Conservation (phyloP, 163 green algal species). For the Prototheca cutis region DNA sequence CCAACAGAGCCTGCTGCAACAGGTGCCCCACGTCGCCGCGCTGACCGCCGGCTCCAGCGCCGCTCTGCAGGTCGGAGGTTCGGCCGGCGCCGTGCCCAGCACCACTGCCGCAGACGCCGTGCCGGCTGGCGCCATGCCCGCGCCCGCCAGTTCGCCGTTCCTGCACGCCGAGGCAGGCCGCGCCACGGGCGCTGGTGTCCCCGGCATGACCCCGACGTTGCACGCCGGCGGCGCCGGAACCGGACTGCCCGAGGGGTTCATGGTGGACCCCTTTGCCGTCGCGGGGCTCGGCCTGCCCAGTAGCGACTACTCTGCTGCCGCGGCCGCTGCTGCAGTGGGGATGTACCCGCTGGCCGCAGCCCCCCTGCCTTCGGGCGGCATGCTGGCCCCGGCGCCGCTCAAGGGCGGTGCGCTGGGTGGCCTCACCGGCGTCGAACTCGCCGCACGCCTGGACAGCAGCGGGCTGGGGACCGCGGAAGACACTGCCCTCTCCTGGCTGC, state of each 20-base stretch:
- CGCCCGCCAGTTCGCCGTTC: neutral
- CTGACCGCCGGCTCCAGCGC: constrained; percentile 4
- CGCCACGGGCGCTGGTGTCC: neutral
- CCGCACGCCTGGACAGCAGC: constrained; percentile 1
- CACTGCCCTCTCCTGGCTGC: constrained; percentile 25
- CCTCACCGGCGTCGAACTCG: neutral
- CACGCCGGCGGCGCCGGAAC: neutral
- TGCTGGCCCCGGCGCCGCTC: neutral
- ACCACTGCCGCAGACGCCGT: too few relatives aligned
- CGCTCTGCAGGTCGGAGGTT: too few relatives aligned
- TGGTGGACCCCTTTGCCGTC: neutral
- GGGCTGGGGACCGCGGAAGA: neutral
- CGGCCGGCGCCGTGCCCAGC: too few relatives aligned
- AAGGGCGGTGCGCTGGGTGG: constrained; percentile 6
- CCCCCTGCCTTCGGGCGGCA: too few relatives aligned
- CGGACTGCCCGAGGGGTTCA: neutral
- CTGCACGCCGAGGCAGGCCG: too few relatives aligned
- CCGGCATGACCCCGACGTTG: constrained; percentile 11
- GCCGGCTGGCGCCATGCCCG: neutral
- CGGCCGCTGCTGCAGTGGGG: neutral
- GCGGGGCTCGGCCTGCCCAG: too few relatives aligned
- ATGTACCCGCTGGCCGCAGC: too few relatives aligned
- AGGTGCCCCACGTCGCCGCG: too few relatives aligned
- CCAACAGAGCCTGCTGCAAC: constrained; percentile 30
- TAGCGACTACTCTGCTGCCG: too few relatives aligned